Conservation (phyloP, 345 rosid species). For the Arabidopsis thaliana region DNA sequence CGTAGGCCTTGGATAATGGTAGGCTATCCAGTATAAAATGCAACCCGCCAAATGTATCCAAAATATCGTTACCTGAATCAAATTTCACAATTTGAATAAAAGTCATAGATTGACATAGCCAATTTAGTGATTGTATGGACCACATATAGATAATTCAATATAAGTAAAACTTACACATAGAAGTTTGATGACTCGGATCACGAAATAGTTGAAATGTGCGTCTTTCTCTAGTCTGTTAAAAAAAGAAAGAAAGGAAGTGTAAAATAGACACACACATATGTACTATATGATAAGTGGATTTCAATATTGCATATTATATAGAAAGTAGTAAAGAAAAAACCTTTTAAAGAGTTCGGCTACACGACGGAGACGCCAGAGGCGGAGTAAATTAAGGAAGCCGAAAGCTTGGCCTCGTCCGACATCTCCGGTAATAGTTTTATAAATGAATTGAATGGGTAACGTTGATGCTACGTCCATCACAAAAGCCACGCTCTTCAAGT, state of each 20-base stretch:
- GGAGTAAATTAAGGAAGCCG: conserved; percentile 79
- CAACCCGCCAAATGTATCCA: conserved; percentile 88
- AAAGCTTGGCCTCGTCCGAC: conserved; percentile 50
- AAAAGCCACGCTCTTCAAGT: conserved; percentile 63
- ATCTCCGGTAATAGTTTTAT: conserved; percentile 55
- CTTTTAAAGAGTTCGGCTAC: conserved; percentile 75
- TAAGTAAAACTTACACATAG: conserved; percentile 56
- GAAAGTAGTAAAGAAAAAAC: conserved; percentile 32
- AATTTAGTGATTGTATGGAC: too few relatives aligned
- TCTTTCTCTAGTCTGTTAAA: conserved; percentile 84
- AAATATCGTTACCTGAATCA: conserved; percentile 73
- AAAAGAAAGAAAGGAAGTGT: background rate
- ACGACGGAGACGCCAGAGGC: conserved; percentile 94
- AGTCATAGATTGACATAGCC: background rate
- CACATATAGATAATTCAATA: background rate
- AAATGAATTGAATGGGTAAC: conserved; percentile 65
- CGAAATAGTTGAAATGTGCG: conserved; percentile 70
- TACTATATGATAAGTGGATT: too few relatives aligned
- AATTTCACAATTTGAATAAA: background rate
- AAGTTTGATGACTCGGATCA: conserved; percentile 66
- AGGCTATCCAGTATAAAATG: conserved; percentile 78
- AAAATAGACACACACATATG: too few relatives aligned
- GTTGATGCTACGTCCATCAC: conserved; percentile 90
- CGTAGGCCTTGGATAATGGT: conserved; percentile 47
- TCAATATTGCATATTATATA: background rate